These are phyloP conservation scores for Calonectria ilicicola DNA, from an alignment of 2,329 filamentous ascomycete genomes.

Conservation along the genomic window DNA sequence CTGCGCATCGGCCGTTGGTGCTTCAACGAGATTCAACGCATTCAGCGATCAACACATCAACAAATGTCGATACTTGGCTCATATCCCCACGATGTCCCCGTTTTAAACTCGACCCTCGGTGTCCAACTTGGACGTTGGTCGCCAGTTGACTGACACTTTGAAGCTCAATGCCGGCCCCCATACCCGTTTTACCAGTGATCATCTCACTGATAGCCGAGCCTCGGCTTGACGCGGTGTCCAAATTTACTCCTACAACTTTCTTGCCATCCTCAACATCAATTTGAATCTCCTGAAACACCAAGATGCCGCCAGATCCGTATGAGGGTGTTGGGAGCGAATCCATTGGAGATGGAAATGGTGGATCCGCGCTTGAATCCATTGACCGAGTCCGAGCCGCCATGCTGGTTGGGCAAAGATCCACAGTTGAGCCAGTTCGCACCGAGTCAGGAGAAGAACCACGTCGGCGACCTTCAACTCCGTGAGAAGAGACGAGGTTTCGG, in stretches of 20 bases:
- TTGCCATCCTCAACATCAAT: constrained; percentile 56
- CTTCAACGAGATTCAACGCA: constrained; percentile 36
- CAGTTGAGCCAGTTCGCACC: constrained; percentile 38
- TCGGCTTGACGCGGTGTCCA: constrained; percentile 15
- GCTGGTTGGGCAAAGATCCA: constrained; percentile 38
- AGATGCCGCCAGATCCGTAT: constrained; percentile 62
- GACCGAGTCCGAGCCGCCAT: constrained; percentile 26
- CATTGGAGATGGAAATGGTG: constrained; percentile 34
- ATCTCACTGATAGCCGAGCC: constrained; percentile 22
- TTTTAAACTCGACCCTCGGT: constrained; percentile 26
- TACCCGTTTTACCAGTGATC: constrained; percentile 22
- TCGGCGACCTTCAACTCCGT: not conserved
- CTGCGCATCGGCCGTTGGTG: not conserved
- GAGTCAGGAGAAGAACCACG: constrained; percentile 34
- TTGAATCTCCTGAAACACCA: constrained; percentile 72
- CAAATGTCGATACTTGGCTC: constrained; percentile 35
- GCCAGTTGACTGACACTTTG: constrained; percentile 40
- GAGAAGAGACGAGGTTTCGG: not conserved
- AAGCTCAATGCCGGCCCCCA: constrained; percentile 35
- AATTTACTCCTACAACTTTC: constrained; percentile 16
- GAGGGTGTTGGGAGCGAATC: constrained; percentile 38
- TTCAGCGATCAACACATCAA: constrained; percentile 40
- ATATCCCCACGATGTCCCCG: constrained; percentile 28
- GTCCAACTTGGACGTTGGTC: constrained; percentile 36
- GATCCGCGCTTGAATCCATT: constrained; percentile 31